phyloP scores from a whole-genome alignment of 2,329 filamentous ascomycete genomes.

The Neofusicoccum parvum region DNA sequence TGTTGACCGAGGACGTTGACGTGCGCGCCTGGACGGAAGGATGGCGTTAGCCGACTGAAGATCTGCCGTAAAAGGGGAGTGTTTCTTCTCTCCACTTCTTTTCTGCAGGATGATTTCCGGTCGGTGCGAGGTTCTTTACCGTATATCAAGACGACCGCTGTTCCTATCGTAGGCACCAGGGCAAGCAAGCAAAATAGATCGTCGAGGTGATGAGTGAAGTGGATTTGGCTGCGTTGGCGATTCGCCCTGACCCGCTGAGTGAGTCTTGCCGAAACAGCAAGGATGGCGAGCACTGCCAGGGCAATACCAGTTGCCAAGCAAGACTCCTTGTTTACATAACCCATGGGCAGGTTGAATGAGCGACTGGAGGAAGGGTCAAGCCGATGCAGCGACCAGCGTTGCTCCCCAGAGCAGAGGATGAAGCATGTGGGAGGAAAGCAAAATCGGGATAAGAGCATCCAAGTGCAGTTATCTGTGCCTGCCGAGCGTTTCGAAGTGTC shows the following conservation, averaged over 20 bases:
- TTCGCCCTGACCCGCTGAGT: background rate
- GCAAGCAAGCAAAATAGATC: background rate
- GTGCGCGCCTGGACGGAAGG: background rate
- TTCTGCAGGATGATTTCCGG: too few relatives aligned
- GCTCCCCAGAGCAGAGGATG: too few relatives aligned
- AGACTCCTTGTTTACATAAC: background rate
- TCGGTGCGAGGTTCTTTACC: background rate
- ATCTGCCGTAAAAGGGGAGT: background rate
- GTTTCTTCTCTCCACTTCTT: too few relatives aligned
- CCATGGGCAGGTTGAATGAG: background rate
- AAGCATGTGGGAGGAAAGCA: too few relatives aligned
- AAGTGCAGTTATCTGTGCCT: too few relatives aligned
- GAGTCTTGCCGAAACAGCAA: background rate
- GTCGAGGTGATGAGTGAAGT: background rate
- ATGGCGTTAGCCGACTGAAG: background rate
- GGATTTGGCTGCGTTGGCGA: background rate
- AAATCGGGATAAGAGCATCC: too few relatives aligned
- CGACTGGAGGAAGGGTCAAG: too few relatives aligned
- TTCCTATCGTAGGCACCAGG: background rate
- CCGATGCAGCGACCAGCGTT: background rate
- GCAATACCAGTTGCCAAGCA: background rate
- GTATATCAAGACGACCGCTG: background rate
- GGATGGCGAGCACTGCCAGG: background rate
- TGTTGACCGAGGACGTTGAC: background rate
- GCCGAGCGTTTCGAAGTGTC: too few relatives aligned